Base-by-base conservation (phyloP, 768 basidiomycete species). In the Asterophora lycoperdoides region DNA sequence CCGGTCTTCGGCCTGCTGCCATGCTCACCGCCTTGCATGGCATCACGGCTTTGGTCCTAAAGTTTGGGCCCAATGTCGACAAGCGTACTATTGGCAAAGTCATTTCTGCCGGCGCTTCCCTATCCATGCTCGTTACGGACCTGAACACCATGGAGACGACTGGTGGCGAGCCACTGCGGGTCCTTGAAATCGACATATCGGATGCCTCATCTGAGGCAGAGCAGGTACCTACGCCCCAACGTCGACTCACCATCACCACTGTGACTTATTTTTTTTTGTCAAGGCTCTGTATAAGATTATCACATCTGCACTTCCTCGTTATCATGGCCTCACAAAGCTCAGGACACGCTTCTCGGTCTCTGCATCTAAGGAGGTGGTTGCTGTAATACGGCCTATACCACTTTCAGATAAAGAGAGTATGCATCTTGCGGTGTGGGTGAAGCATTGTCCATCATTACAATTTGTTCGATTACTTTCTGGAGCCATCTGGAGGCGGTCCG, bases 11-110 rank as follows among this genome's bases (percentile, higher is more conserved):
- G 18, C 77, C 77, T 0, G 67, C 67, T 5, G 61, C 72, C 5
- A 58, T 77, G 5, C 68, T 77, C 60, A 53, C 52, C 8, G 44
- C 63, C 6, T 53, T 76, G 13, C 63, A 57, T 13, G 73, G 69
- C 7, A 59, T 72, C 42, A 47, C 52, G 13, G 53, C 55, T 7
- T 60, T 77, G 2, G 52, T 59, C 2, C 48, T 78, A 4, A 54
- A 60, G 6, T 77, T 78, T 51, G 62, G 67, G 1, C 58, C 64
- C 17, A 57, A 59, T 18, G 71, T 77, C 13, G 77, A 78, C 52
- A 61, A 64, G 48, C 62, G 77, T 35, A 71, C 75, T 11, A 65
- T 74, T 26, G 76, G 74, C 46, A 77, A 77, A 52, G 65, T 75
- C 8, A 46, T 78, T 30, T 67, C 67, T n/a, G 72, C 75, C 4